Conservation (phyloP, 2,329 filamentous ascomycete species). For the Phialemoniopsis sp. region DNA sequence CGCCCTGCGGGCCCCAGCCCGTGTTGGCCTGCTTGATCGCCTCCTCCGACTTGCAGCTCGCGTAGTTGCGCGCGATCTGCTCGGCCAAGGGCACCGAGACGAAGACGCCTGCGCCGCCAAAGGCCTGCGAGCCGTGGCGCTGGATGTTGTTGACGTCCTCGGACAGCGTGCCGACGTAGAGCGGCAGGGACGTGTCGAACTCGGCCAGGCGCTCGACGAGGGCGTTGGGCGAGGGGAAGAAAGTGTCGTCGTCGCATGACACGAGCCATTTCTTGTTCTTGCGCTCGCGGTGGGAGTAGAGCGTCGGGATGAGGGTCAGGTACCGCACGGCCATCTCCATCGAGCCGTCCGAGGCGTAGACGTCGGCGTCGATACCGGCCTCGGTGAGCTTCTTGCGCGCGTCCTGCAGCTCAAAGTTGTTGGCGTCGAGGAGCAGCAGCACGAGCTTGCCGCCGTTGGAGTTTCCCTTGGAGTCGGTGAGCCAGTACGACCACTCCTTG, state of each 20-base stretch:
- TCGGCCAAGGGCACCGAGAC: conserved; percentile 43
- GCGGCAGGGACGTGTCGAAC: conserved; percentile 45
- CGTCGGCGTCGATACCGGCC: conserved; percentile 52
- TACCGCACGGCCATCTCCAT: conserved; percentile 57
- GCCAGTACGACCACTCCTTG: conserved; percentile 57
- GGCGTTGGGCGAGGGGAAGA: conserved; percentile 55
- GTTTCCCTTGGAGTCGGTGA: conserved; percentile 50
- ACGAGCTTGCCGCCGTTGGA: conserved; percentile 55
- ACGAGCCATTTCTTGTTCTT: conserved; percentile 53
- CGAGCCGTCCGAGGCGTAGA: conserved; percentile 47
- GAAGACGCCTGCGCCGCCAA: conserved; percentile 61
- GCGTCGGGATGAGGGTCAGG: conserved; percentile 47
- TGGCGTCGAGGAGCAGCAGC: conserved; percentile 49
- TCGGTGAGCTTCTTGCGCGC: conserved; percentile 39
- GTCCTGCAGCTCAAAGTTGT: conserved; percentile 43
- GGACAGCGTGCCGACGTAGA: conserved; percentile 59
- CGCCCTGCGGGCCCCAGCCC: conserved; percentile 56
- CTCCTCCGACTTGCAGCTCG: conserved; percentile 33
- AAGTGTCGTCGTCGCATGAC: conserved; percentile 62
- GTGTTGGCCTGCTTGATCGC: conserved; percentile 52
- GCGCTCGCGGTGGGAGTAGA: conserved; percentile 48
- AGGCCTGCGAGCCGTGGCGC: conserved; percentile 59
- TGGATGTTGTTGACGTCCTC: conserved; percentile 58
- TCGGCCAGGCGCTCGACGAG: conserved; percentile 45
- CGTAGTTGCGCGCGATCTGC: conserved; percentile 20